Evolutionary conservation across 1,284 basidiomycete genomes (phyloP), one percentile per base, ranked within the genome.

Genomic region (Malassezia brasiliensis): DNA sequence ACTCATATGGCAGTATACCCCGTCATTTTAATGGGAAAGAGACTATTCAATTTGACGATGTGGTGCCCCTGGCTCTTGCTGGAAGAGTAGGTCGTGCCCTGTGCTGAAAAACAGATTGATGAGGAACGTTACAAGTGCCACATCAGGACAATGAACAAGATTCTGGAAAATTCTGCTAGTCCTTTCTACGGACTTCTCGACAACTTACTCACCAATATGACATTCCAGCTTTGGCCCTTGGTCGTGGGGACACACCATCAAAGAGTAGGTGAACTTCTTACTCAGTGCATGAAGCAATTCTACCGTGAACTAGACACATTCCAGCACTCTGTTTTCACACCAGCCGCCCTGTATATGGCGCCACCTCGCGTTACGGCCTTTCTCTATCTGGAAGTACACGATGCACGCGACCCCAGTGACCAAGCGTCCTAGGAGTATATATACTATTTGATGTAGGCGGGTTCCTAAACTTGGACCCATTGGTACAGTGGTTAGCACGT

Each of bases 401-500:
- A 38, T 4, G 25, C 25, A 28, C 25, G 25, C 25, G 7, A 28
- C 4, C 25, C 25, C 7, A 28, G 25, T 28, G 25, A 28, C 25
- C 25, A 28, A 28, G 25, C 25, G 7, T 28, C 25, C 25, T 28
- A 28, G 25, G 7, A 3, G 25, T 7, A 46, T 28, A 28, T 28
- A 28, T 28, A 28, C 25, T 7, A 28, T 28, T 28, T 28, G 25
- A 28, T 28, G 7, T 7, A 3, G 3, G 4, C 25, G 4, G 7
- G 3, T 28, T 7, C 3, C 25, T 7, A 28, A 5, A 8, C 3
- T 20, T 15, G 12, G 55, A 49, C 55, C 55, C 55, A 50, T 57
- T 57, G 55, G 55, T 57, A 57, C 55, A 57, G 55, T 57, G 55
- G 55, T 57, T 57, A 57, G 55, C 55, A 57, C 55, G 55, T 57